Percentiles rank a stretch among this genome's conserved stretches.
Conservation (phyloP, 257 asterid species). For the Leonotis leonurus region DNA sequence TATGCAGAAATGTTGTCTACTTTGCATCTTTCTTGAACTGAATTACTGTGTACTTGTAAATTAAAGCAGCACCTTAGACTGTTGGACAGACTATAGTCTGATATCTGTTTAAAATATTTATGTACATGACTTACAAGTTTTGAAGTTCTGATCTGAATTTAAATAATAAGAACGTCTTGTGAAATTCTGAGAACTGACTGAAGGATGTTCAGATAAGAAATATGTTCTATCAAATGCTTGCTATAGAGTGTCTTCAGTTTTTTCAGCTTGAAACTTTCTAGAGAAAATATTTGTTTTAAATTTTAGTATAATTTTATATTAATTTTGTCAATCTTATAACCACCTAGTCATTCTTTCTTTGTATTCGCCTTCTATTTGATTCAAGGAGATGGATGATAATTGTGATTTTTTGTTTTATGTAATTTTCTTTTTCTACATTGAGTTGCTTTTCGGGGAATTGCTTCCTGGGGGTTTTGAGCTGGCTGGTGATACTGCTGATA, state of each 20-base stretch:
- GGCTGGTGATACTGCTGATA: constrained; percentile 15
- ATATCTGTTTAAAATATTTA: background rate
- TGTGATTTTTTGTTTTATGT: background rate
- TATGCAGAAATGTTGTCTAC: too few species aligned
- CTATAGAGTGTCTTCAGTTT: background rate
- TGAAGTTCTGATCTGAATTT: background rate
- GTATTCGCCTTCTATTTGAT: background rate
- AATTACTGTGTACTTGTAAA: too few species aligned
- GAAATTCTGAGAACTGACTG: background rate
- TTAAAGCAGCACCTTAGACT: background rate
- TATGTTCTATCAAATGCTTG: background rate
- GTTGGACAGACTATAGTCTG: background rate
- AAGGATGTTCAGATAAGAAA: background rate
- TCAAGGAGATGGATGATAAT: background rate
- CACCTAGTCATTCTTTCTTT: background rate
- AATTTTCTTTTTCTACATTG: background rate
- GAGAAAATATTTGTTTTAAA: background rate
- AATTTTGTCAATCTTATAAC: background rate
- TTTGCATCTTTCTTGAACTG: too few species aligned
- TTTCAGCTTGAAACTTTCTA: background rate
- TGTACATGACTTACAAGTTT: background rate
- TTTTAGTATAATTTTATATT: background rate
- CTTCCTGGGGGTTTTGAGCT: constrained; percentile 9
- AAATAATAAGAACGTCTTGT: background rate
- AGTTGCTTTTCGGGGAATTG: background rate